Evolutionary conservation across 139 green algal genomes (phyloP), one percentile per base, ranked within the genome.

Genomic region (Coccomyxa sp.): DNA sequence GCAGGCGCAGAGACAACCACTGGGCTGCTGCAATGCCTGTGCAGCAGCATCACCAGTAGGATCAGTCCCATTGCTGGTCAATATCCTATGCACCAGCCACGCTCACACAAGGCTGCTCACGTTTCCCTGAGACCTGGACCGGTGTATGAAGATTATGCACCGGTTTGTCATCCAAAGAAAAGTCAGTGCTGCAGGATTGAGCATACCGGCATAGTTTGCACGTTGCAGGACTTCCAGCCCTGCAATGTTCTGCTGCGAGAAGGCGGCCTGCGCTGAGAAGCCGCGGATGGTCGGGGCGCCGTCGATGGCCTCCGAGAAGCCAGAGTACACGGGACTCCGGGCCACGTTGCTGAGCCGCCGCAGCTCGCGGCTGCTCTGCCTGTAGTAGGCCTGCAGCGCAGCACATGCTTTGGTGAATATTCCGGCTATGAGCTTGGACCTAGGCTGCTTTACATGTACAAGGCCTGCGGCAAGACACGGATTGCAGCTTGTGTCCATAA

Each of bases 1-100:
- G 93, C 80, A 98, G 87, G 10, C 93, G 81, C 37, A 95, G 55
- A 0, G 73, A 71, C 41, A 97, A 86, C 94, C 94, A 98, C 73
- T 87, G 78, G 31, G 77, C 68, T 3, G 81, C 84, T 0, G 83
- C 86, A 24, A 87, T 33, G 33, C 78, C 75, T 75, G 83, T n/a
- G n/a, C n/a, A n/a, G n/a, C n/a, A n/a, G n/a, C n/a, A n/a, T n/a
- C n/a, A n/a, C n/a, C n/a, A n/a, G n/a, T n/a, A n/a, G n/a, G n/a
- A n/a, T n/a, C n/a, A n/a, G n/a, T n/a, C n/a, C n/a, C n/a, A n/a
- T n/a, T n/a, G n/a, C n/a, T n/a, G n/a, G n/a, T n/a, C n/a, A n/a
- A n/a, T n/a, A n/a, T n/a, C n/a, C n/a, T n/a, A n/a, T n/a, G n/a
- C n/a, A n/a, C n/a, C n/a, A n/a, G n/a, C n/a, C n/a, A n/a, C n/a